Conservation (phyloP, 2,329 filamentous ascomycete genomes). For the Penicillium nordicum region DNA sequence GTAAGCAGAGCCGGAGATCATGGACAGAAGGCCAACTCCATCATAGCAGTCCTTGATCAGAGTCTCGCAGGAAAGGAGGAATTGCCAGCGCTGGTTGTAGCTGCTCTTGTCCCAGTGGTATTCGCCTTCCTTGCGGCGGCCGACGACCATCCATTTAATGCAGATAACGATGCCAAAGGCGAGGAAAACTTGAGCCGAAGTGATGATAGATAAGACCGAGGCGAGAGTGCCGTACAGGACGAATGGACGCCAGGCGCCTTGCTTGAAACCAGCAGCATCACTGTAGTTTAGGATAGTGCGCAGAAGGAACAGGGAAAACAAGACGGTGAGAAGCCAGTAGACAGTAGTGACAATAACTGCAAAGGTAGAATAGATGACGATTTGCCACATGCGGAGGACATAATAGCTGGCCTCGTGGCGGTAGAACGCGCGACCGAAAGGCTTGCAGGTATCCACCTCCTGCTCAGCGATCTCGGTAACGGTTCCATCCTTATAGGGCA, state of each 20-base stretch:
- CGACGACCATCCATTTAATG: conserved; percentile 53
- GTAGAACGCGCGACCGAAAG: conserved; percentile 58
- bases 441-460: conserved; percentile 35
- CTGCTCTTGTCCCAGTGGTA: conserved; percentile 57
- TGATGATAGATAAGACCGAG: conserved; percentile 29
- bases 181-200: conserved; percentile 43
- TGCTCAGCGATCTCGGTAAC: conserved; percentile 3
- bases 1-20: conserved; percentile 55
- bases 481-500: neutral
- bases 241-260: conserved; percentile 38
- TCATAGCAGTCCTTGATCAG: conserved; percentile 52
- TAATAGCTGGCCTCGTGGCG: conserved; percentile 49
- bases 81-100: conserved; percentile 59
- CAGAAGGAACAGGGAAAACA: conserved; percentile 48
- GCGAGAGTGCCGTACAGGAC: conserved; percentile 32
- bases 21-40: conserved; percentile 50
- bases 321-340: conserved; percentile 50
- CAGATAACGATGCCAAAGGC: conserved; percentile 46
- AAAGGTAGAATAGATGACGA: conserved; percentile 51
- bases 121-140: conserved; percentile 50
- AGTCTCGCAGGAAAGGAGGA: conserved; percentile 52
- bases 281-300: conserved; percentile 26
- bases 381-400: conserved; percentile 48
- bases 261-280: conserved; percentile 19
- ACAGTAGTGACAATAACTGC: conserved; percentile 47